Evolutionary conservation across 805 yeast species (phyloP).

Genomic region (Metschnikowia chrysomelidarum): DNA sequence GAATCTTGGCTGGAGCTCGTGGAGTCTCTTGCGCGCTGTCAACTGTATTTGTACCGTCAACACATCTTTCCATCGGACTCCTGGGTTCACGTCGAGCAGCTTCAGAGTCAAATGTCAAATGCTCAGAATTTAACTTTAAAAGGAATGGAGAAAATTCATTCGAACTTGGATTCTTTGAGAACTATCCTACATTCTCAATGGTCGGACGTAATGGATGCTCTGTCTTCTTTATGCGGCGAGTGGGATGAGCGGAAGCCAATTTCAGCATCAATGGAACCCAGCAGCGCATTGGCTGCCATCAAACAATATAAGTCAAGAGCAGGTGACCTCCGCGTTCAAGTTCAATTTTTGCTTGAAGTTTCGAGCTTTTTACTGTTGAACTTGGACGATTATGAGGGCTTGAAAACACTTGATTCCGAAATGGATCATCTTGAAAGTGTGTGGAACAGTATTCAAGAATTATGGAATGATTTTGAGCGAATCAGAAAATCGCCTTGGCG

Average conservation of each 20-base stretch:
- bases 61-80: constrained; percentile 47
- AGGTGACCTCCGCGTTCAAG: constrained; percentile 20
- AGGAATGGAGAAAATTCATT: constrained; percentile 38
- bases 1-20: constrained; percentile 13
- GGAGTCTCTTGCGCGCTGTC: constrained; percentile 22
- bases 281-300: constrained; percentile 42
- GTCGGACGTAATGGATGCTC: constrained; percentile 30
- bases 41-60: constrained; percentile 39
- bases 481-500: constrained; percentile 50
- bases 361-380: constrained; percentile 33
- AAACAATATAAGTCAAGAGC: constrained; percentile 26
- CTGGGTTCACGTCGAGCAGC: constrained; percentile 65
- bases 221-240: constrained; percentile 28
- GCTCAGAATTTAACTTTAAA: constrained; percentile 36
- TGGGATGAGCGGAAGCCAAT: constrained; percentile 55
- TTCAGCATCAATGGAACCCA: constrained; percentile 41
- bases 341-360: constrained; percentile 12
- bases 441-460: constrained; percentile 58
- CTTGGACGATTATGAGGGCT: constrained; percentile 23
- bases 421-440: constrained; percentile 55
- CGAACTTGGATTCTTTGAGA: constrained; percentile 41
- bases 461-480: constrained; percentile 47
- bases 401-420: constrained; percentile 44
- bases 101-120: constrained; percentile 48
- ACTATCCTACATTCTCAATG: constrained; percentile 43